Percentiles rank a stretch among this genome's conserved stretches.
Conservation (phyloP, 2,329 filamentous ascomycete species). For the Calonectria leucothoes region DNA sequence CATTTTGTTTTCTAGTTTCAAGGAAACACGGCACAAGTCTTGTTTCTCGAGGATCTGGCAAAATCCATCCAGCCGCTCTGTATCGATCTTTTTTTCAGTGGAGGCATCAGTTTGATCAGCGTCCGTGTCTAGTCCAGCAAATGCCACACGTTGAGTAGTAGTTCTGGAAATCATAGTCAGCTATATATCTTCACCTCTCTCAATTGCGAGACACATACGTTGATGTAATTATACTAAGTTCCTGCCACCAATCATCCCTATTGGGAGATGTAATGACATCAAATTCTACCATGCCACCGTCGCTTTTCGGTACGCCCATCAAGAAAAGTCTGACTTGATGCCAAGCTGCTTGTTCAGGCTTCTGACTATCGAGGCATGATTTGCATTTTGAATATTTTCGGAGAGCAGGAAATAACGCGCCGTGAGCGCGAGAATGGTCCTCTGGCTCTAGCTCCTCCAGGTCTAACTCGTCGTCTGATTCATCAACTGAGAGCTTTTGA, state of each 20-base stretch:
- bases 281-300: background rate
- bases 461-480: background rate
- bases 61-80: background rate
- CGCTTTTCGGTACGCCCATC: background rate
- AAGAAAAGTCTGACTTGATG: constrained; percentile 23
- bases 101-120: background rate
- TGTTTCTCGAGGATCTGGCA: background rate
- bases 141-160: background rate
- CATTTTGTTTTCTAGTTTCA: constrained; percentile 1
- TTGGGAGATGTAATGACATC: constrained; percentile 6
- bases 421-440: constrained; percentile 1
- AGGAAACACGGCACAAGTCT: constrained; percentile 1
- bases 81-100: background rate
- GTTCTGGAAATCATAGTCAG: background rate
- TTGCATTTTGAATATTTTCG: constrained; percentile 15
- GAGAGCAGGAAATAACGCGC: constrained; percentile 5
- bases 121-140: background rate
- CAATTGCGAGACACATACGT: background rate
- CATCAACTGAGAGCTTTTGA: background rate
- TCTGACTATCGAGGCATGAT: background rate
- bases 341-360: background rate
- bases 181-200: background rate
- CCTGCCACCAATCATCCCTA: background rate
- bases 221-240: constrained; percentile 7
- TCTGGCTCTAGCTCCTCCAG: background rate